These are phyloP conservation scores for Rhizoclosmatium sp. DNA, from an alignment of 192 early-diverging fungal genomes.

Conservation along the genomic window DNA sequence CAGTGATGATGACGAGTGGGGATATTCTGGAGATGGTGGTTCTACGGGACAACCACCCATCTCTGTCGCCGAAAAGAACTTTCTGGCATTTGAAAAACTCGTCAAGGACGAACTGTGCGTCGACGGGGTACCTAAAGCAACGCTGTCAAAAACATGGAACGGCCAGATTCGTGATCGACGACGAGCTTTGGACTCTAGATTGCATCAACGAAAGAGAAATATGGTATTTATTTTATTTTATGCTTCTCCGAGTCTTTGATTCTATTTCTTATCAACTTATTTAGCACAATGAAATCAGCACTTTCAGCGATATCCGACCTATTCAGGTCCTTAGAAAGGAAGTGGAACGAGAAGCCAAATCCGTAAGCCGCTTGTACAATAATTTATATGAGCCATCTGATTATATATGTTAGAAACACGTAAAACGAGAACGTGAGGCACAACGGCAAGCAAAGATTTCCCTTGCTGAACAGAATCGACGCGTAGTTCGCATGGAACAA, in stretches of 20 bases:
- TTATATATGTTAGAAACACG: background rate
- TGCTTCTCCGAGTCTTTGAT: background rate
- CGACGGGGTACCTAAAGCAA: background rate
- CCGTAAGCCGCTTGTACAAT: background rate
- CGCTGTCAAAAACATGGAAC: background rate
- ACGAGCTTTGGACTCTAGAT: conserved; percentile 12
- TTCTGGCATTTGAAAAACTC: background rate
- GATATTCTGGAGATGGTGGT: background rate
- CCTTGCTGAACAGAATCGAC: conserved; percentile 15
- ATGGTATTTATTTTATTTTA: background rate
- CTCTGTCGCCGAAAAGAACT: conserved; percentile 19
- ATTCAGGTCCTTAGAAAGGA: conserved; percentile 10
- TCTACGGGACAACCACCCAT: background rate
- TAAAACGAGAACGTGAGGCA: conserved; percentile 8
- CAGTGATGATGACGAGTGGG: background rate
- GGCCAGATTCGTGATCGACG: conserved; percentile 7
- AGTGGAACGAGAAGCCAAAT: conserved; percentile 6
- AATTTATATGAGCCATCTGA: background rate
- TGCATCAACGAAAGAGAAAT: conserved; percentile 15
- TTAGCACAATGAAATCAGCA: conserved; percentile 24
- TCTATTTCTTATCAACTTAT: background rate
- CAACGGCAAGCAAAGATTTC: conserved; percentile 11
- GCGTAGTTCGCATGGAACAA: conserved; percentile 33
- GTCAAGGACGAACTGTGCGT: conserved; percentile 14
- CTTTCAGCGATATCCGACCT: conserved; percentile 5